These are phyloP conservation scores for Heritiera littoralis DNA, from an alignment of 345 rosid genomes.

Conservation along the genomic window DNA sequence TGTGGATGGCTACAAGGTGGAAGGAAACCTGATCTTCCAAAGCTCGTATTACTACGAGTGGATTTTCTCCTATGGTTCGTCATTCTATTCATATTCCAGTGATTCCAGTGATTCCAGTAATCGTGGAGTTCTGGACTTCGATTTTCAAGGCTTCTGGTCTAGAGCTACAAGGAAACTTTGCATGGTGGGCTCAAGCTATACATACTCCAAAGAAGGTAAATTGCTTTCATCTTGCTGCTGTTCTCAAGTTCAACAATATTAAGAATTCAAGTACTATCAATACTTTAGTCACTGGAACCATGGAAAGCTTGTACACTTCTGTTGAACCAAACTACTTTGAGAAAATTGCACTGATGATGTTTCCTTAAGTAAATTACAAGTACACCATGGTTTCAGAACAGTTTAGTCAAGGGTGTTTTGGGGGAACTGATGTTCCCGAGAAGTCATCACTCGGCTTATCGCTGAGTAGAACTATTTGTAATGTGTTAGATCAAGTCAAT, in stretches of 20 bases:
- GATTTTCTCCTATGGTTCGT: not conserved
- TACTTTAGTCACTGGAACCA: slow-evolving; percentile 43
- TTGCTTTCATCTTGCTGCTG: slow-evolving; percentile 26
- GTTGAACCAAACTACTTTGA: slow-evolving; percentile 32
- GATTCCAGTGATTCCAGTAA: not conserved
- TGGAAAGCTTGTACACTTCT: slow-evolving; percentile 34
- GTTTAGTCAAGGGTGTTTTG: too few relatives aligned
- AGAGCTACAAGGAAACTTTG: slow-evolving; percentile 44
- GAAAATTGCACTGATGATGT: slow-evolving; percentile 19
- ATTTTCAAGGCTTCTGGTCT: slow-evolving; percentile 49
- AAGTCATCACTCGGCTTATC: too few relatives aligned
- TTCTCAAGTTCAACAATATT: slow-evolving; percentile 41
- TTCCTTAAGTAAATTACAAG: too few relatives aligned
- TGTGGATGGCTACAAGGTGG: slow-evolving; percentile 24
- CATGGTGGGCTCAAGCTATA: slow-evolving; percentile 41
- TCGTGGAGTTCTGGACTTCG: not conserved
- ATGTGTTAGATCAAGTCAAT: too few relatives aligned
- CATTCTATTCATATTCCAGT: not conserved
- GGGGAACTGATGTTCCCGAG: too few relatives aligned
- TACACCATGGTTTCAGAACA: too few relatives aligned
- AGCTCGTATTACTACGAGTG: slow-evolving; percentile 7
- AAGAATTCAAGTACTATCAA: slow-evolving; percentile 28
- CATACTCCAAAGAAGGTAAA: slow-evolving; percentile 1
- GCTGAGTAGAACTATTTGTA: too few relatives aligned
- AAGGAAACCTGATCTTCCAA: slow-evolving; percentile 20